phyloP scores from a whole-genome alignment of 352 stramenopile genomes.

The Phytopythium aichiense region DNA sequence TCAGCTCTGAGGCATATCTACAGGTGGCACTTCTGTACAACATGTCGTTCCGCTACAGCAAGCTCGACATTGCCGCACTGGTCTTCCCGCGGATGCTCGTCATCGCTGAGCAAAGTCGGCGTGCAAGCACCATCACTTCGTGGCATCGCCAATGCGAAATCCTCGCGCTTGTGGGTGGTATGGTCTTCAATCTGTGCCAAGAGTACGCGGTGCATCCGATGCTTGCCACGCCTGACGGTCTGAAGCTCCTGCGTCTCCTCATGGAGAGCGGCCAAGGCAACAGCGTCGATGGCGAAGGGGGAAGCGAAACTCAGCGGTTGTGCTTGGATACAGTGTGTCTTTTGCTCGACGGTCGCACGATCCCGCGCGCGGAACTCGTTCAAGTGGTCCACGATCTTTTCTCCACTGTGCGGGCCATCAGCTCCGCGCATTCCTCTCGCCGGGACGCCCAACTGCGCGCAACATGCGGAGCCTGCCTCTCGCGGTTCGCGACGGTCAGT shows the following conservation, averaged over 20 bases:
- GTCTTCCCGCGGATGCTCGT: slow-evolving; percentile 29
- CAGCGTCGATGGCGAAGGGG: background rate
- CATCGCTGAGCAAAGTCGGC: slow-evolving; percentile 20
- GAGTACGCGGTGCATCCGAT: slow-evolving; percentile 53
- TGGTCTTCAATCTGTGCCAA: slow-evolving; percentile 63
- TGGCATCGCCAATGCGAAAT: slow-evolving; percentile 9
- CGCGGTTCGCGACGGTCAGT: slow-evolving; percentile 55
- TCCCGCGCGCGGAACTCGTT: slow-evolving; percentile 35
- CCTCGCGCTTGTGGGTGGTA: slow-evolving; percentile 38
- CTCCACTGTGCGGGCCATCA: slow-evolving; percentile 40
- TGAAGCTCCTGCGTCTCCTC: slow-evolving; percentile 30
- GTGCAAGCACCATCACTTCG: background rate
- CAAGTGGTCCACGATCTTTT: slow-evolving; percentile 38
- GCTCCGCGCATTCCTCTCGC: slow-evolving; percentile 8
- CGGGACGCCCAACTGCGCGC: slow-evolving; percentile 22
- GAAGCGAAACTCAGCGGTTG: slow-evolving; percentile 10
- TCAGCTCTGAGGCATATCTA: slow-evolving; percentile 47
- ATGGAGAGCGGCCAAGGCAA: slow-evolving; percentile 33
- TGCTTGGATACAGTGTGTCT: slow-evolving; percentile 66
- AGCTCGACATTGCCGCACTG: slow-evolving; percentile 39
- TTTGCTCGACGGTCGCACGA: slow-evolving; percentile 50
- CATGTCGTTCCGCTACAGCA: slow-evolving; percentile 63
- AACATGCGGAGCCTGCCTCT: slow-evolving; percentile 59
- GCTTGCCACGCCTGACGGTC: slow-evolving; percentile 24
- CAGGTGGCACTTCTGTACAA: slow-evolving; percentile 76